Base-by-base conservation (phyloP, 2,329 filamentous ascomycete species). In the Chrysoporthe deuterocubensis region DNA sequence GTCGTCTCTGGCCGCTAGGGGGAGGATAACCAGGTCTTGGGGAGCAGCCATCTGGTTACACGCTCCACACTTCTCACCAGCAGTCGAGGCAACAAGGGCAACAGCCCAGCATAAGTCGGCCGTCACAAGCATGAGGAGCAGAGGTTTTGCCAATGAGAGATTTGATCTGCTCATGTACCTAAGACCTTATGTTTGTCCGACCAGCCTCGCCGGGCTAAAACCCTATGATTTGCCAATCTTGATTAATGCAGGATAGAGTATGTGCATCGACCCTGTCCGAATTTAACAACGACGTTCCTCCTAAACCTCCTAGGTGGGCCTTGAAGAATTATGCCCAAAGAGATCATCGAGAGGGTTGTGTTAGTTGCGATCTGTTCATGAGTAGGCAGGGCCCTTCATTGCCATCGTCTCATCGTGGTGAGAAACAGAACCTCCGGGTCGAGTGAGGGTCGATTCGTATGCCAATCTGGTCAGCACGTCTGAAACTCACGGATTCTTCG, bases 101-200 rank as follows among this genome's bases (percentile, higher is more conserved):
- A 46, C 37, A 46, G 62, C 62, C 58, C 46, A 64, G 52, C 60
- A 62, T 42, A 62, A 32, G 61, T 65, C 48, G 58, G 50, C 43
- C 14, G 59, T 64, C 66, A 70, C 64, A 64, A 69, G 52, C 62
- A 62, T 52, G 60, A 66, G 61, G 60, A 70, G 50, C 57, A 61
- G 14, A 64, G 62, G 66, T 63, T 66, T 66, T 54, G 60, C 63
- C 40, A 66, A 68, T 69, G 64, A 64, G 48, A 57, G 26, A 43
- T 66, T 61, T 66, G 64, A 69, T 69, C 63, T 66, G 69, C 59
- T 46, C 60, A 64, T 69, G 50, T 70, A 62, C 64, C 64, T 63
- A 66, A 69, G 57, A 58, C 69, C 66, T 61, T 61, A 59, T 58
- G 62, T 61, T 60, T 64, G 34, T n/a, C 37, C 34, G 50, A 64